These are phyloP conservation scores for Tetramitus jugosus DNA, from an alignment of 208 protist genomes.

Conservation along the genomic window DNA sequence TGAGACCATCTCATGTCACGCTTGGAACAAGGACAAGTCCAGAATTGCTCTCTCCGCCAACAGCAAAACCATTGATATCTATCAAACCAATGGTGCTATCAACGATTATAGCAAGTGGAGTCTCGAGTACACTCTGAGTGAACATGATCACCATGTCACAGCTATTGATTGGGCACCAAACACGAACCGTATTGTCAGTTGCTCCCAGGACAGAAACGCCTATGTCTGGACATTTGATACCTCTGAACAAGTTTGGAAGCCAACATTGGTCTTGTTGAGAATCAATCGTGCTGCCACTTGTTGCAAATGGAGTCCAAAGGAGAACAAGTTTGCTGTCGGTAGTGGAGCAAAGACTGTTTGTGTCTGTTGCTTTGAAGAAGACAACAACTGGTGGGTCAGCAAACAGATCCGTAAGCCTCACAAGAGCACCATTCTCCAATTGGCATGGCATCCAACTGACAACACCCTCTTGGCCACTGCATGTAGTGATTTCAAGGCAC, in stretches of 20 bases:
- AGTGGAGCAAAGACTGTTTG: constrained; percentile 57
- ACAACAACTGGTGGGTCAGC: constrained; percentile 82
- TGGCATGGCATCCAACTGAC: constrained; percentile 75
- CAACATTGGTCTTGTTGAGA: constrained; percentile 68
- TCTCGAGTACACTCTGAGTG: constrained; percentile 33
- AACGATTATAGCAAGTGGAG: constrained; percentile 40
- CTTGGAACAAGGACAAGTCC: constrained; percentile 57
- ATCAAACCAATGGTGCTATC: constrained; percentile 34
- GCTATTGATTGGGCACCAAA: constrained; percentile 70
- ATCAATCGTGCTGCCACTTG: constrained; percentile 64
- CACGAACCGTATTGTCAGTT: constrained; percentile 71
- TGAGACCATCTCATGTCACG: constrained; percentile 54
- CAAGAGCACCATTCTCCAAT: constrained; percentile 55
- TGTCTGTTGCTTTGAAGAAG: constrained; percentile 77
- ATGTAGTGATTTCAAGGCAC: constrained; percentile 54
- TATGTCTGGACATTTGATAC: constrained; percentile 72
- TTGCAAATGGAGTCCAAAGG: constrained; percentile 58
- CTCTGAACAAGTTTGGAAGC: constrained; percentile 56
- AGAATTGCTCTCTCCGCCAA: constrained; percentile 66
- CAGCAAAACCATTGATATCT: constrained; percentile 61
- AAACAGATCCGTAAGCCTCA: constrained; percentile 60
- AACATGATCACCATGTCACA: constrained; percentile 65
- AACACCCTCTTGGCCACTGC: constrained; percentile 60
- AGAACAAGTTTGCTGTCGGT: constrained; percentile 77
- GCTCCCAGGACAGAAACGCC: constrained; percentile 80